Percentiles rank a stretch among this genome's conserved stretches.
Evolutionary conservation across 2,329 filamentous ascomycete genomes (phyloP).

Genomic region (Hypoxylon sp.): DNA sequence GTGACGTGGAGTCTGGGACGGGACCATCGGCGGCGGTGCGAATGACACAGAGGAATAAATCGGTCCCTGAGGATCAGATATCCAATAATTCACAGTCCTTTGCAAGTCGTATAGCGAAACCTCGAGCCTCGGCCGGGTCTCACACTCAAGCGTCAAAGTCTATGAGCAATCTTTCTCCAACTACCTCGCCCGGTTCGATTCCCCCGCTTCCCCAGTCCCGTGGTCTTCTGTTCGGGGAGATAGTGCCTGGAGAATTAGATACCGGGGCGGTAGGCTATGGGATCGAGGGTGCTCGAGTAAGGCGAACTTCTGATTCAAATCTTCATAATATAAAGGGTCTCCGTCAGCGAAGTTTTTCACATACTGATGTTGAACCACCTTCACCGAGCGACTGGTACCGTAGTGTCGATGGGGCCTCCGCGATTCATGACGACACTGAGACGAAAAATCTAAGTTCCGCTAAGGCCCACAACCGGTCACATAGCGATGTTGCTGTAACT

Average conservation of each 20-base stretch:
- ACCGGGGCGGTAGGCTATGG: constrained; percentile 69
- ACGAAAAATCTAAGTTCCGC: constrained; percentile 50
- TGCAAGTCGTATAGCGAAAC: constrained; percentile 70
- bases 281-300: constrained; percentile 66
- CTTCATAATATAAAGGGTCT: constrained; percentile 64
- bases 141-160: constrained; percentile 59
- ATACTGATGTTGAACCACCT: constrained; percentile 68
- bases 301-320: constrained; percentile 80
- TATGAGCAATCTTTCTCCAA: constrained; percentile 58
- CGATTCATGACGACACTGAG: constrained; percentile 37
- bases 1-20: constrained; percentile 51
- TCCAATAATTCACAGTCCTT: constrained; percentile 70
- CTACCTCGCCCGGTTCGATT: constrained; percentile 46
- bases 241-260: constrained; percentile 71
- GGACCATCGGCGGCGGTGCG: constrained; percentile 51
- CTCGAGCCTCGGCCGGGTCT: constrained; percentile 56
- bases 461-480: constrained; percentile 64
- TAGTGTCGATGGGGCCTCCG: constrained; percentile 39
- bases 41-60: constrained; percentile 61
- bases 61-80: constrained; percentile 63
- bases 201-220: constrained; percentile 54
- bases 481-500: constrained; percentile 69
- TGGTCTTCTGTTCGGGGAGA: constrained; percentile 80
- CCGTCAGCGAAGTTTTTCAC: constrained; percentile 68
- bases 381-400: constrained; percentile 70